phyloP scores from a whole-genome alignment of 441 rosid species.

The Erodium trifolium region DNA sequence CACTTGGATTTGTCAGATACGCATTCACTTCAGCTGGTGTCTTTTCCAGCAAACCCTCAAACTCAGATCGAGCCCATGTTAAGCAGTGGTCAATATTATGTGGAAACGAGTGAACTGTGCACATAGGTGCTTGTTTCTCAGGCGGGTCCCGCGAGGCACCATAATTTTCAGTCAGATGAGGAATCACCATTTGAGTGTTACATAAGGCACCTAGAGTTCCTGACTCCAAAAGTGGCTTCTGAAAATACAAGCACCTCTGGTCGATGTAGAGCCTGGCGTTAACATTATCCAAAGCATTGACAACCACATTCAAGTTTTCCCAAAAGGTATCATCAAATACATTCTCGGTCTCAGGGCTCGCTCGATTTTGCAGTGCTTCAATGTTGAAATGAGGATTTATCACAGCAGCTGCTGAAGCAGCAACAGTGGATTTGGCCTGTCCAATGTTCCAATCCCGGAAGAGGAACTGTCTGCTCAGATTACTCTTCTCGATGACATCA shows the following conservation, averaged over 20 bases:
- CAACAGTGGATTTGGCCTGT: slow-evolving; percentile 88
- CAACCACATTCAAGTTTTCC: slow-evolving; percentile 59
- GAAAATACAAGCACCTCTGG: slow-evolving; percentile 84
- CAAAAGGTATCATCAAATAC: slow-evolving; percentile 76
- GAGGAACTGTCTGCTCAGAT: slow-evolving; percentile 84
- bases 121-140: slow-evolving; percentile 94
- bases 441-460: slow-evolving; percentile 96
- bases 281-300: slow-evolving; percentile 81
- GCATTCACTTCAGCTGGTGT: slow-evolving; percentile 87
- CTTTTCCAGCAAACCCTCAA: slow-evolving; percentile 87
- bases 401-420: slow-evolving; percentile 68
- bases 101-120: slow-evolving; percentile 88
- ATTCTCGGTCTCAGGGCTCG: slow-evolving; percentile 70
- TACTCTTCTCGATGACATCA: slow-evolving; percentile 90
- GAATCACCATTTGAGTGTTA: slow-evolving; percentile 89
- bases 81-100: slow-evolving; percentile 92
- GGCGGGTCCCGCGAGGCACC: slow-evolving; percentile 95
- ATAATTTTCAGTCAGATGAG: slow-evolving; percentile 80
- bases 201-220: slow-evolving; percentile 87
- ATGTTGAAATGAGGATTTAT: slow-evolving; percentile 56
- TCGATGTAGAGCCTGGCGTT: slow-evolving; percentile 85
- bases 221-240: slow-evolving; percentile 87
- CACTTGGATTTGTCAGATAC: slow-evolving; percentile 54
- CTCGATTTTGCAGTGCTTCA: slow-evolving; percentile 83
- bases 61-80: slow-evolving; percentile 96